Percentiles rank a stretch among this genome's conserved stretches.
These are phyloP conservation scores for Talaromyces albobiverticillius DNA, from an alignment of 2,329 filamentous ascomycete species.

Conservation along the genomic window DNA sequence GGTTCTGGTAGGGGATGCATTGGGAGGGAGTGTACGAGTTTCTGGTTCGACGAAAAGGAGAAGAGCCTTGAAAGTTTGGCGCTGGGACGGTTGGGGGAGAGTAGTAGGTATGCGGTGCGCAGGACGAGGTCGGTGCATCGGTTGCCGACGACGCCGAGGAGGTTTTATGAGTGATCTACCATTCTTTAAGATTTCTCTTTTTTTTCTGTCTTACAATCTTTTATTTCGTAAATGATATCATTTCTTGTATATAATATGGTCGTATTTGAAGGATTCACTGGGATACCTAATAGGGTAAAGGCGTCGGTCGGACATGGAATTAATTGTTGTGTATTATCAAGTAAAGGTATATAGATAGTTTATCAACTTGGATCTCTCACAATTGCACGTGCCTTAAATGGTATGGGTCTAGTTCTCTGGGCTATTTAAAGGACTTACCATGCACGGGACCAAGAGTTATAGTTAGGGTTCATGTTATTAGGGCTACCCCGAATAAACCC, in stretches of 20 bases:
- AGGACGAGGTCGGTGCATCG: conserved; percentile 15
- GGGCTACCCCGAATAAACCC: no score
- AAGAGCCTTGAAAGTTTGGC: conserved; percentile 40
- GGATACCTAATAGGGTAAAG: background rate
- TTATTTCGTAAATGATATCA: background rate
- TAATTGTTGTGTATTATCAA: no score
- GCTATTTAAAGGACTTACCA: no score
- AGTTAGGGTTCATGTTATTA: no score
- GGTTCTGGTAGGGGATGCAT: background rate
- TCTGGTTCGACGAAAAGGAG: conserved; percentile 20
- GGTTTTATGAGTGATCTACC: background rate
- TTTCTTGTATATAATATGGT: background rate
- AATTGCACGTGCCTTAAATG: no score
- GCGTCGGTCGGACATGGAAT: no score
- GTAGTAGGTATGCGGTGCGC: conserved; percentile 31
- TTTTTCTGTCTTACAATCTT: background rate
- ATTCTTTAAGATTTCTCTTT: background rate
- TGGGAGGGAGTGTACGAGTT: conserved; percentile 1
- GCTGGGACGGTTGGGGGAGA: conserved; percentile 34
- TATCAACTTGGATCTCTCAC: no score
- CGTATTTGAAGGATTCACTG: background rate
- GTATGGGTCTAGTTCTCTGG: no score
- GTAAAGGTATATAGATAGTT: no score
- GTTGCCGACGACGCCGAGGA: conserved; percentile 3
- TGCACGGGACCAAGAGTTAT: no score